These are phyloP conservation scores for Xylaria sp. DNA, from an alignment of 2,329 filamentous ascomycete genomes.

Conservation along the genomic window DNA sequence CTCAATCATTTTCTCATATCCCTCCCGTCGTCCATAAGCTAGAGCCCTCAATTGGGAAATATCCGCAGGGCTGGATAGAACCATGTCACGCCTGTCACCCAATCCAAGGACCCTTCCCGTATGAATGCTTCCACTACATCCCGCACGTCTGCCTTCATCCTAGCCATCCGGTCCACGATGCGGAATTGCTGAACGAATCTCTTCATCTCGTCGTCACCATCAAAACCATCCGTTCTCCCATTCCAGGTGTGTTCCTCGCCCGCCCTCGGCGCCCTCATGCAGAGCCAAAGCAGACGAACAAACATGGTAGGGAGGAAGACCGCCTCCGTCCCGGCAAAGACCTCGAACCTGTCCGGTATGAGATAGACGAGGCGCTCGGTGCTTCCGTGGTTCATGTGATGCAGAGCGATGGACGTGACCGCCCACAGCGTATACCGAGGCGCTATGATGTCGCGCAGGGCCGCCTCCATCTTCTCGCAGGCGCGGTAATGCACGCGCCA, in stretches of 20 bases:
- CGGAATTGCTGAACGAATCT: constrained; percentile 10
- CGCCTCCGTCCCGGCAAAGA: constrained; percentile 31
- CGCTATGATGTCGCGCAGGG: not conserved
- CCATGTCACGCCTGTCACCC: constrained; percentile 23
- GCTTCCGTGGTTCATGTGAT: not conserved
- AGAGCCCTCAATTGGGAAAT: not conserved
- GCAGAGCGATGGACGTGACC: not conserved
- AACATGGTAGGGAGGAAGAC: constrained; percentile 37
- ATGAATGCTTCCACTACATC: not conserved
- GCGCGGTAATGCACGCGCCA: not conserved
- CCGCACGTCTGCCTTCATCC: not conserved
- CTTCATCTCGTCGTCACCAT: not conserved
- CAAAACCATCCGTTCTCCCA: not conserved
- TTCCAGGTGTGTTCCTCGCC: not conserved
- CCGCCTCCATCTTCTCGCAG: not conserved
- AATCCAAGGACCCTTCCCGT: not conserved
- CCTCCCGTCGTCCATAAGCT: not conserved
- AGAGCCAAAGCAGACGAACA: constrained; percentile 37
- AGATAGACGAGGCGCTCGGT: not conserved
- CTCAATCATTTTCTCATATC: not conserved
- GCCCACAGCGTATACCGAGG: not conserved
- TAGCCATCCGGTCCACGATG: not conserved
- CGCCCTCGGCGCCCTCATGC: constrained; percentile 13
- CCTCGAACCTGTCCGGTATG: constrained; percentile 35
- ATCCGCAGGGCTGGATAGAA: constrained; percentile 35